Evolutionary conservation across 202 grass and related monocot species (phyloP).

Genomic region (Musa balbisiana): DNA sequence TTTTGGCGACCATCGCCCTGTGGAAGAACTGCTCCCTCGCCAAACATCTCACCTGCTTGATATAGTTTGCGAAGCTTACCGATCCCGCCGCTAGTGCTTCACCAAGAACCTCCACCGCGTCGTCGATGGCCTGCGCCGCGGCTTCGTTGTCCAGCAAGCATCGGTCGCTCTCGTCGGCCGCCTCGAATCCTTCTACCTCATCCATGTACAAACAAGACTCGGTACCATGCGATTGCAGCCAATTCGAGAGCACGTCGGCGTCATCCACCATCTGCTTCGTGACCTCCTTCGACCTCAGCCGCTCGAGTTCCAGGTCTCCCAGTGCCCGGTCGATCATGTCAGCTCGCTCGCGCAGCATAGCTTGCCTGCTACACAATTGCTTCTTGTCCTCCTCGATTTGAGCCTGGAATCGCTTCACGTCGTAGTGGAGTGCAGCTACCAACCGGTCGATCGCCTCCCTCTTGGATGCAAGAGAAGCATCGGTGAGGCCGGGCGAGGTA

Average conservation of each 20-base stretch:
- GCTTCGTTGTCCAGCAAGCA: conserved; percentile 29
- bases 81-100: neutral
- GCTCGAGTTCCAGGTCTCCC: conserved; percentile 23
- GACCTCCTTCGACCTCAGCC: conserved; percentile 10
- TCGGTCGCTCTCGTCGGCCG: neutral
- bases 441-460: conserved; percentile 1
- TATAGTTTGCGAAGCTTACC: neutral
- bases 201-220: neutral
- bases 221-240: neutral
- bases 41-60: conserved; percentile 5
- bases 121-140: conserved; percentile 32
- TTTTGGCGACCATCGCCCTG: neutral
- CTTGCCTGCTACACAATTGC: neutral
- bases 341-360: neutral
- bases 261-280: conserved; percentile 15
- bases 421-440: neutral
- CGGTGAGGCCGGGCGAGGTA: neutral
- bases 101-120: conserved; percentile 24
- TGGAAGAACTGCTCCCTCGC: conserved; percentile 9
- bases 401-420: neutral
- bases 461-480: neutral
- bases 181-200: neutral
- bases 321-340: neutral
- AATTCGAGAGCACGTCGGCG: conserved; percentile 7
- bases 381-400: conserved; percentile 1